phyloP scores from a whole-genome alignment of 768 basidiomycete species.

The Podaxis sp. region DNA sequence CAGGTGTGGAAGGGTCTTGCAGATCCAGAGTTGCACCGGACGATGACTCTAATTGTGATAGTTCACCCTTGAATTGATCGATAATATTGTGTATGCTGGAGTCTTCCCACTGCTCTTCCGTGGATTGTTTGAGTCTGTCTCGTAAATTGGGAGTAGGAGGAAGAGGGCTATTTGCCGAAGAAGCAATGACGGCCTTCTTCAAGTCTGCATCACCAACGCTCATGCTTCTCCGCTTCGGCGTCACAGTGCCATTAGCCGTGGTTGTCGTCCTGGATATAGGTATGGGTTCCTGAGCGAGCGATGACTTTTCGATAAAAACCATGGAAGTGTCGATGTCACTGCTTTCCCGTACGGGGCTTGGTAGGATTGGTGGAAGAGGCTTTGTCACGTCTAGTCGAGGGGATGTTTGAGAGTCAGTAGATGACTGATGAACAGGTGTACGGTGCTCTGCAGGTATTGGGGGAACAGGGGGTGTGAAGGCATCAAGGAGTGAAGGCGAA shows the following conservation, averaged over 20 bases:
- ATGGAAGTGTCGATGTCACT: constrained; percentile 52
- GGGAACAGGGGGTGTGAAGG: constrained; percentile 50
- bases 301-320: constrained; percentile 51
- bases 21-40: constrained; percentile 55
- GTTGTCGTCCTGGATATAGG: constrained; percentile 24
- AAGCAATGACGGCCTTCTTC: constrained; percentile 38
- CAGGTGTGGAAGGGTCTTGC: constrained; percentile 60
- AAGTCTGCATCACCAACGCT: constrained; percentile 68
- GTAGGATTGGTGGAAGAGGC: constrained; percentile 61
- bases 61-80: constrained; percentile 70
- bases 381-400: constrained; percentile 45
- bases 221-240: constrained; percentile 64
- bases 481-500: constrained; percentile 38
- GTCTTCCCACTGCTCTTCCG: constrained; percentile 29
- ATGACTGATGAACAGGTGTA: constrained; percentile 40
- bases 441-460: constrained; percentile 47
- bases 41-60: constrained; percentile 63
- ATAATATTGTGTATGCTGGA: constrained; percentile 60
- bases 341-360: constrained; percentile 33
- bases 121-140: constrained; percentile 16
- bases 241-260: constrained; percentile 16
- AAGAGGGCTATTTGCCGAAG: constrained; percentile 34
- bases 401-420: constrained; percentile 45
- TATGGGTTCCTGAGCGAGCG: constrained; percentile 30
- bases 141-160: constrained; percentile 27